phyloP scores from a whole-genome alignment of 1,284 basidiomycete species.

The Porodaedalea pini region DNA sequence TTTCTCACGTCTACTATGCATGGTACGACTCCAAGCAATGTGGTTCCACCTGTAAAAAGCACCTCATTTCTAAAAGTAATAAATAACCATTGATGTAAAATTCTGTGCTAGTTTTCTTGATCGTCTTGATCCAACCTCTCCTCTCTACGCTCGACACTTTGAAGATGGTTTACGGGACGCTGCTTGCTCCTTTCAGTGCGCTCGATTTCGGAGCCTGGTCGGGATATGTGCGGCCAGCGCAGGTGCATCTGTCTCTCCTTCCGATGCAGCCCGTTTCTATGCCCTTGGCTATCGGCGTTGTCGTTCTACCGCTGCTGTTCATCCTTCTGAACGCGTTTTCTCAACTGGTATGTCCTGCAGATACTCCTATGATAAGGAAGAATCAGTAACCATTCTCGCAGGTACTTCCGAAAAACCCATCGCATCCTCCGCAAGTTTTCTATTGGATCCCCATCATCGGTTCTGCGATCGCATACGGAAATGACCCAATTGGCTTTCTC shows the following conservation, averaged over 20 bases:
- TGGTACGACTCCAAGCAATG: neutral
- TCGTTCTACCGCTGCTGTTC: slow-evolving; percentile 26
- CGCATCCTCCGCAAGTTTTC: slow-evolving; percentile 75
- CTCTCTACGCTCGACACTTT: neutral
- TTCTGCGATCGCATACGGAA: slow-evolving; percentile 70
- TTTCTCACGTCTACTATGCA: neutral
- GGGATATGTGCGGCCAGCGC: slow-evolving; percentile 2
- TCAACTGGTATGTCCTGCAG: slow-evolving; percentile 38
- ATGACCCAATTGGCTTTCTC: slow-evolving; percentile 78
- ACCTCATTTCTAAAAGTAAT: neutral
- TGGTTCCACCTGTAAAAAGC: neutral
- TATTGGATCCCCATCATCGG: slow-evolving; percentile 76
- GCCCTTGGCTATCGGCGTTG: neutral
- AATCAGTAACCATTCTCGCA: slow-evolving; percentile 25
- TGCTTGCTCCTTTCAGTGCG: neutral
- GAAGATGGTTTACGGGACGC: neutral
- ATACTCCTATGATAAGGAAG: too few species aligned
- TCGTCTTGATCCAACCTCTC: too few species aligned
- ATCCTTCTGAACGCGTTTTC: slow-evolving; percentile 43
- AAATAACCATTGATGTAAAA: too few species aligned
- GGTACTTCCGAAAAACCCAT: slow-evolving; percentile 53
- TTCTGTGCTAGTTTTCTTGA: too few species aligned
- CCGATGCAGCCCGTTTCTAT: neutral
- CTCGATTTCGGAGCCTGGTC: neutral
- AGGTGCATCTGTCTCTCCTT: slow-evolving; percentile 1